Base-by-base conservation (phyloP, 78 protist genomes). In the Neovahlkampfia damariscottae region DNA sequence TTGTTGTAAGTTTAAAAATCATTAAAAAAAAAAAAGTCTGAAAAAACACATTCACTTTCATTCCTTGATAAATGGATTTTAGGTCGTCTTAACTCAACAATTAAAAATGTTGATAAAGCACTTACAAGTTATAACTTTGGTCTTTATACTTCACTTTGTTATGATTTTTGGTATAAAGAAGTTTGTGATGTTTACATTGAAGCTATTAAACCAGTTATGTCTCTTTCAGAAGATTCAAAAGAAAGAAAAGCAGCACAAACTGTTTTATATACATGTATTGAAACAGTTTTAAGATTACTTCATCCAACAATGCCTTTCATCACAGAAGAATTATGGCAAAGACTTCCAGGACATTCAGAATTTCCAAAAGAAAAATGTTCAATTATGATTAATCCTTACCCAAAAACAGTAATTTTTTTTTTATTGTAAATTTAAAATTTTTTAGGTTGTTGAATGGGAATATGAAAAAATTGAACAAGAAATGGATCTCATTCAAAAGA, bases 261-360 rank as follows among this genome's bases (percentile, higher is more conserved):
- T 19, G 75, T 3, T 28, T 3, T 80, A 41, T 66, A 66, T 87
- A 69, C 83, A 38, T 87, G 90, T 71, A 62, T 95, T 29, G 96
- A 95, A 10, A n/a, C 8, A 9, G 88, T 88, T 30, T 79, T 96
- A 5, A 82, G 96, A 19, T 58, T 96, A 67, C 70, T 95, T 29
- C 95, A 91, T 80, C 99, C 99, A 58, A 77, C 94, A 84, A 95
- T 96, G 96, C 99, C 99, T 32, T 96, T 83, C 81, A 27, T 95
- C 40, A 85, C 99, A 4, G 99, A 98, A 82, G 99, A 97, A 40
- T 78, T 94, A 9, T 93, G 85, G 78, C 87, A 77, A 28, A 72
- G 10, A 8, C 41, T 50, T n/a, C 62, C 62, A 19, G 62, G 62
- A 50, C 19, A 19, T 19, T n/a, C 19, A n/a, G 34, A 50, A 50